Conservation (phyloP, 1,284 basidiomycete genomes). For the Ustilago curta region DNA sequence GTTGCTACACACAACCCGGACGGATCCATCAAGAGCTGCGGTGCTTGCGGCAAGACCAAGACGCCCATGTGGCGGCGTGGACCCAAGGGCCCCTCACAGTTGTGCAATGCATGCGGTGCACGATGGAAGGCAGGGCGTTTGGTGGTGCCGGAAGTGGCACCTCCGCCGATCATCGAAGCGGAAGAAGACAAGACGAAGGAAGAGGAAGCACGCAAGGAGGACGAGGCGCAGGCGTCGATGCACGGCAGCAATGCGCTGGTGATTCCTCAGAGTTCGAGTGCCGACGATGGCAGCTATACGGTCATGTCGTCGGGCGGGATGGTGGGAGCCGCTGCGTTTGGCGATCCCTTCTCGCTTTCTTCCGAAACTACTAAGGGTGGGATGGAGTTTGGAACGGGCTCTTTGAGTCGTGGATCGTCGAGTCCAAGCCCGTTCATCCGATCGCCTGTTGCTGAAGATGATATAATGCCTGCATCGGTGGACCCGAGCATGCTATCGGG, state of each 20-base stretch:
- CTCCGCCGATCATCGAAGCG: slow-evolving; percentile 58
- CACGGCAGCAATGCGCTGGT: slow-evolving; percentile 51
- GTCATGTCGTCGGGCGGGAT: slow-evolving; percentile 35
- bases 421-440: slow-evolving; percentile 53
- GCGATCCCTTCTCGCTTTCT: slow-evolving; percentile 29
- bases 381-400: slow-evolving; percentile 30
- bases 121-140: slow-evolving; percentile 66
- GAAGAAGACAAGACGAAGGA: slow-evolving; percentile 46
- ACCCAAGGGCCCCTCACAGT: slow-evolving; percentile 62
- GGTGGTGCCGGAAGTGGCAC: slow-evolving; percentile 63
- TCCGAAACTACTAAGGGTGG: slow-evolving; percentile 34
- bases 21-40: slow-evolving; percentile 65
- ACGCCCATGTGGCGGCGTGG: slow-evolving; percentile 68
- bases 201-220: slow-evolving; percentile 42
- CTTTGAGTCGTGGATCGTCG: slow-evolving; percentile 36
- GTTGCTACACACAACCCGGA: slow-evolving; percentile 68
- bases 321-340: slow-evolving; percentile 32
- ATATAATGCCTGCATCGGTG: slow-evolving; percentile 51
- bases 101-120: slow-evolving; percentile 67
- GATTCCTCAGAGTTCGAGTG: slow-evolving; percentile 44
- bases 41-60: slow-evolving; percentile 65
- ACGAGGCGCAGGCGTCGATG: slow-evolving; percentile 44
- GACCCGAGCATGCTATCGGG: slow-evolving; percentile 54
- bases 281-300: slow-evolving; percentile 31
- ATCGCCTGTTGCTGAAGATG: slow-evolving; percentile 43